Evolutionary conservation across 1,284 basidiomycete species (phyloP).

Genomic region (Apiotrichum siamense): DNA sequence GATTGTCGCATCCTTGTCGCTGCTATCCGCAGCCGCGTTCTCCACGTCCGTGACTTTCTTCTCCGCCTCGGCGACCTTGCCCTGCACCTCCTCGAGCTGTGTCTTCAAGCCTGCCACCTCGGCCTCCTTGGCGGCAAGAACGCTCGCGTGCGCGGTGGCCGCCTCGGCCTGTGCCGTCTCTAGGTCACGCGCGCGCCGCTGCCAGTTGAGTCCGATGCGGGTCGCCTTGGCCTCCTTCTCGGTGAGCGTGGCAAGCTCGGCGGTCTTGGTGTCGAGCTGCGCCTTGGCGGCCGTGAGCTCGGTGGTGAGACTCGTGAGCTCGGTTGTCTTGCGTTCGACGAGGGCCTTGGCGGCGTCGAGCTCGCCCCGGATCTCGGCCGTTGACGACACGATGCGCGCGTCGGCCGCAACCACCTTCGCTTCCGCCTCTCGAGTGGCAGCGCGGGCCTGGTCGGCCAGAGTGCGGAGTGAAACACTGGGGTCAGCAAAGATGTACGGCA

Average conservation of each 20-base stretch:
- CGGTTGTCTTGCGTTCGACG: slow-evolving; percentile 20
- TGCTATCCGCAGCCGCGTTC: slow-evolving; percentile 9
- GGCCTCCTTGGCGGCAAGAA: slow-evolving; percentile 24
- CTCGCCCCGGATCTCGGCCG: slow-evolving; percentile 27
- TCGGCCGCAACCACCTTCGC: slow-evolving; percentile 26
- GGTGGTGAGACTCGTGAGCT: slow-evolving; percentile 19
- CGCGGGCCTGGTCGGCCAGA: slow-evolving; percentile 73
- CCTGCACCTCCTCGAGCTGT: slow-evolving; percentile 25
- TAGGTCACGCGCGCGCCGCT: slow-evolving; percentile 25
- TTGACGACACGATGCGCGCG: slow-evolving; percentile 30
- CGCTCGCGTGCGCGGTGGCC: neutral
- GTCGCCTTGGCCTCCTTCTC: slow-evolving; percentile 23
- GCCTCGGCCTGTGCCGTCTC: neutral
- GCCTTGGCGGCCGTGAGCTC: slow-evolving; percentile 1
- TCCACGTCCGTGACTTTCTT: slow-evolving; percentile 29
- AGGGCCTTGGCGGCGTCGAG: slow-evolving; percentile 34
- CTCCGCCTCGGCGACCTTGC: slow-evolving; percentile 29
- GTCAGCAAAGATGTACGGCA: slow-evolving; percentile 40
- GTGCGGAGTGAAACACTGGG: slow-evolving; percentile 55
- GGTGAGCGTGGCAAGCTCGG: slow-evolving; percentile 21
- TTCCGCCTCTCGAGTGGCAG: slow-evolving; percentile 55
- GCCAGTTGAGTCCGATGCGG: slow-evolving; percentile 37
- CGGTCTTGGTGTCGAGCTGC: slow-evolving; percentile 23
- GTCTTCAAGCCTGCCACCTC: slow-evolving; percentile 17
- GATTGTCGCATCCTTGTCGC: slow-evolving; percentile 32